These are phyloP conservation scores for Lasiosphaeria hispida DNA, from an alignment of 495 filamentous ascomycete genomes.

Conservation along the genomic window DNA sequence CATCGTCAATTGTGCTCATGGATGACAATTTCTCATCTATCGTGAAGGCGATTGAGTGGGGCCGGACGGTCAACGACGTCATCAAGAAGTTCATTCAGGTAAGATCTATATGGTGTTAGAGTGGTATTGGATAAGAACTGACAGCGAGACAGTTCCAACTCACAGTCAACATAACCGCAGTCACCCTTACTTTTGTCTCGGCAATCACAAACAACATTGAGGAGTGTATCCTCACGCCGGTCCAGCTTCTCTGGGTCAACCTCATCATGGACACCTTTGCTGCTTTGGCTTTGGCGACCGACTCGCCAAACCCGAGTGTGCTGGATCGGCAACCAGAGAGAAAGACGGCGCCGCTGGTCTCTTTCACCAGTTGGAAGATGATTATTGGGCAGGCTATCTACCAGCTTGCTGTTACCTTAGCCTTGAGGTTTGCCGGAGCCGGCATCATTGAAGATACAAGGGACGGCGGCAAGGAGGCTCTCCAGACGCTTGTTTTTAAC, in stretches of 20 bases:
- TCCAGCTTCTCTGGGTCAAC: constrained; percentile 90
- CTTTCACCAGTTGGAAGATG: constrained; percentile 89
- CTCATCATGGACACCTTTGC: constrained; percentile 96
- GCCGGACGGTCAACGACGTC: constrained; percentile 82
- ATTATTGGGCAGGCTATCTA: constrained; percentile 83
- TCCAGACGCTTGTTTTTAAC: constrained; percentile 80
- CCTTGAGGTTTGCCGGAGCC: constrained; percentile 71
- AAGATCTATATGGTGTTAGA: constrained; percentile 4
- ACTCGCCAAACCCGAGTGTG: constrained; percentile 68
- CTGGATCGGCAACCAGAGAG: constrained; percentile 73
- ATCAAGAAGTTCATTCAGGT: constrained; percentile 87
- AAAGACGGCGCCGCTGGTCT: constrained; percentile 75
- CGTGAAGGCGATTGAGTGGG: constrained; percentile 84
- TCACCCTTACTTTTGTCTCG: constrained; percentile 79
- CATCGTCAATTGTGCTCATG: constrained; percentile 91
- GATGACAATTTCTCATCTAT: constrained; percentile 93
- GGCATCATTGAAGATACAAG: constrained; percentile 58
- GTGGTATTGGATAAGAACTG: not conserved
- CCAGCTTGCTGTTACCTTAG: constrained; percentile 74
- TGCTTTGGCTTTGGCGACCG: constrained; percentile 86
- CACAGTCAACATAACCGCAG: constrained; percentile 87
- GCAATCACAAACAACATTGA: constrained; percentile 64
- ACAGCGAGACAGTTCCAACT: constrained; percentile 69
- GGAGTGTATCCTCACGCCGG: constrained; percentile 74
- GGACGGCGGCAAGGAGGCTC: constrained; percentile 32